Conservation (phyloP, 2,329 filamentous ascomycete genomes). For the Aspergillus sojae region DNA sequence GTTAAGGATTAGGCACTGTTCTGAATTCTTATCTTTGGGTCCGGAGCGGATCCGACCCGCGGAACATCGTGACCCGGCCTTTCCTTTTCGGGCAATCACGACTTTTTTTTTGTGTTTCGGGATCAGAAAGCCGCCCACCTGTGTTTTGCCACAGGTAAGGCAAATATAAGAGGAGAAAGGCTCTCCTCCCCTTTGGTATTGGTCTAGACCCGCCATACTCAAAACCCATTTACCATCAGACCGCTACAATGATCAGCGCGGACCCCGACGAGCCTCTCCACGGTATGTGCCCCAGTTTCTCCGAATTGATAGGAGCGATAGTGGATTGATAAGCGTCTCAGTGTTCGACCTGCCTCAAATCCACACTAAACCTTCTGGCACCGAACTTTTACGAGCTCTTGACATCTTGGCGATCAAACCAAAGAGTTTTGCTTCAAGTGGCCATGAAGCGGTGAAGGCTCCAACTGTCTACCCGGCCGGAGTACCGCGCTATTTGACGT, state of each 20-base stretch:
- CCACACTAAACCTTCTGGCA: slow-evolving; percentile 72
- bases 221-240: neutral
- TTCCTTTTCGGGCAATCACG: slow-evolving; percentile 35
- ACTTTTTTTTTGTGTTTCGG: slow-evolving; percentile 31
- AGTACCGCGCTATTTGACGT: slow-evolving; percentile 50
- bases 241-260: slow-evolving; percentile 34
- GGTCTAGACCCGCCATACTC: neutral
- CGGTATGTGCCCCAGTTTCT: slow-evolving; percentile 31
- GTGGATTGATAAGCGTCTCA: slow-evolving; percentile 44
- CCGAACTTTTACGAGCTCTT: slow-evolving; percentile 67
- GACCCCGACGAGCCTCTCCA: slow-evolving; percentile 42
- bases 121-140: slow-evolving; percentile 19
- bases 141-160: slow-evolving; percentile 20
- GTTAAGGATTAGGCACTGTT: neutral
- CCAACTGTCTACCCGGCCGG: slow-evolving; percentile 42
- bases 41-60: slow-evolving; percentile 24
- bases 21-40: slow-evolving; percentile 14
- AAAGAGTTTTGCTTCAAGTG: slow-evolving; percentile 45
- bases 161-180: slow-evolving; percentile 13
- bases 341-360: slow-evolving; percentile 80
- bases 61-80: slow-evolving; percentile 31
- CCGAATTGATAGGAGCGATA: slow-evolving; percentile 25
- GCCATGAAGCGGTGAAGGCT: slow-evolving; percentile 29
- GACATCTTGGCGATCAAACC: slow-evolving; percentile 67
- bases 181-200: neutral